A percentile compares a stretch with the other conserved stretches of the same genome.
phyloP scores from a whole-genome alignment of 306 rosid genomes.

The Heteromeles arbutifolia region DNA sequence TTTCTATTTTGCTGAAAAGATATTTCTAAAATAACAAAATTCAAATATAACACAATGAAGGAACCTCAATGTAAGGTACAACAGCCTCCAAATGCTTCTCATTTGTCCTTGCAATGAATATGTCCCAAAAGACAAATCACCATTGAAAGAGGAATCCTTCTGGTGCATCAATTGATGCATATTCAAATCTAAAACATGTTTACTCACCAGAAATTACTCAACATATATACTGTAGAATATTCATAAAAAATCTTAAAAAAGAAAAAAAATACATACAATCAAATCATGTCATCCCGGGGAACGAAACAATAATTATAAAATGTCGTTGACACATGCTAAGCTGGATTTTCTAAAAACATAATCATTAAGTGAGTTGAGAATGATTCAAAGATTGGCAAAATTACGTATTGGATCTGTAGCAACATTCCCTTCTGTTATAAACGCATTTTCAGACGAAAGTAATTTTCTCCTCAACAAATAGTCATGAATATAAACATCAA shows the following conservation, averaged over 20 bases:
- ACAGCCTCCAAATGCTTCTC: slow-evolving; percentile 92
- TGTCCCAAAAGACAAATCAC: slow-evolving; percentile 99
- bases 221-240: not conserved
- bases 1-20: not conserved
- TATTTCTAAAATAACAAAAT: not conserved
- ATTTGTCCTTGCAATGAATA: slow-evolving; percentile 80
- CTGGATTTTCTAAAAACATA: too few species aligned
- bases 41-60: not conserved
- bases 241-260: not conserved
- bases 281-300: not conserved
- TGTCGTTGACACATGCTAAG: too few species aligned
- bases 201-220: not conserved
- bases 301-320: too few species aligned
- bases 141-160: slow-evolving; percentile 94
- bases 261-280: not conserved
- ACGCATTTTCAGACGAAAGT: too few species aligned
- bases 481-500: too few species aligned
- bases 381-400: too few species aligned
- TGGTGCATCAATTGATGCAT: slow-evolving; percentile 98
- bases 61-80: slow-evolving; percentile 79
- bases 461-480: too few species aligned
- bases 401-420: too few species aligned
- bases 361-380: too few species aligned
- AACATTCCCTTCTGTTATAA: too few species aligned
- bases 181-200: slow-evolving; percentile 19